Evolutionary conservation across 768 basidiomycete species (phyloP), one percentile per base, ranked within the genome.

Genomic region (Lactarius akahatsu): DNA sequence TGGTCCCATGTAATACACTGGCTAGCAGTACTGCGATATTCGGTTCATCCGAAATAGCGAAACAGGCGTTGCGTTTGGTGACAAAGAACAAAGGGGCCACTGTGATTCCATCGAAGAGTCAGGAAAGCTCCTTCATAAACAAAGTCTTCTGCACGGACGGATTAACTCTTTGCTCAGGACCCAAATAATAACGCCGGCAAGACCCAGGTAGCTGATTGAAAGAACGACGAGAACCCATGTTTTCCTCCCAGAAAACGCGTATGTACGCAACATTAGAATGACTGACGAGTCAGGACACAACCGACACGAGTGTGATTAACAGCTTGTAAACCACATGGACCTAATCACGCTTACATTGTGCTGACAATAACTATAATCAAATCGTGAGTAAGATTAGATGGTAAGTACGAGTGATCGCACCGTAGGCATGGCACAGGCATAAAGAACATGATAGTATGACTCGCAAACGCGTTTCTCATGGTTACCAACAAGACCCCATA

Each of bases 251-350:
- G 69, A 32, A 52, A 69, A 69, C 2, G 69, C 66, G 26, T 69
- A 69, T 18, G 69, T 56, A 32, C 69, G 69, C 50, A 69, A 34
- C 66, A 69, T 68, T 5, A 69, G 59, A 32, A 69, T 66, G n/a
- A 68, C 69, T 69, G 23, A 50, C 4, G 32, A 32, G 28, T 28
- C 32, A 32, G 0, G n/a, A 28, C 47, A 38, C 3, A 13, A 38
- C 36, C 11, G 36, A 13, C 26, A 41, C 15, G n/a, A 23, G 34
- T 1, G 36, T 65, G n/a, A 65, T 58, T 30, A 52, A 41, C 38
- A 32, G 55, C 16, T 10, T 32, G 20, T 41, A 28, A 13, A 38
- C 34, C 36, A n/a, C 20, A 9, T 26, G 9, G 32, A 13, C 34
- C 20, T 16, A 38, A 43, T 15, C 4, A 43, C 5, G 18, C 68